These are phyloP conservation scores for Hexamita inflata DNA, from an alignment of 208 protist species.

Conservation along the genomic window DNA sequence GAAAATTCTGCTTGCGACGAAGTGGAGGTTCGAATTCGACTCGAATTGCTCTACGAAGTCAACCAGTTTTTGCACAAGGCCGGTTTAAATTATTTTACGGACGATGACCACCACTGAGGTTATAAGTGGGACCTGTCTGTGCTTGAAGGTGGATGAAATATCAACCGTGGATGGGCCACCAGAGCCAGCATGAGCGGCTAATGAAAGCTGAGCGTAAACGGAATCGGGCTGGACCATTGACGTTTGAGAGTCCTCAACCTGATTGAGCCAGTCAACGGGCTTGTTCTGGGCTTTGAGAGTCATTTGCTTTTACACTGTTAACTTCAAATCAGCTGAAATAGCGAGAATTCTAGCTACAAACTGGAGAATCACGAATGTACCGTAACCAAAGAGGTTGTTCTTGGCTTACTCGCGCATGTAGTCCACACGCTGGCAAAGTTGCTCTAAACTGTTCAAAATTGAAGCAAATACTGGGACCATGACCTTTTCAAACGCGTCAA, in stretches of 20 bases:
- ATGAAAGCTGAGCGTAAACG: neutral
- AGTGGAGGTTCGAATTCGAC: slow-evolving; percentile 14
- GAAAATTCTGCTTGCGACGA: neutral
- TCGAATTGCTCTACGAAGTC: neutral
- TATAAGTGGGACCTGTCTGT: neutral
- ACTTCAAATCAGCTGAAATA: slow-evolving; percentile 16
- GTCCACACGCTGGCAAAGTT: neutral
- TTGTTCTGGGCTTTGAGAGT: too few relatives aligned
- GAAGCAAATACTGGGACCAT: neutral
- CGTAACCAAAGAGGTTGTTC: neutral
- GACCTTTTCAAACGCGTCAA: neutral
- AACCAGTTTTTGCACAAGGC: neutral
- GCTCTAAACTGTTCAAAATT: neutral
- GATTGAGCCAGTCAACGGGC: too few relatives aligned
- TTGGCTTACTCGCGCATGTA: neutral
- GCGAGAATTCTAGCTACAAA: slow-evolving; percentile 18
- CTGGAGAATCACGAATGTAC: neutral
- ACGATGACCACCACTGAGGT: neutral
- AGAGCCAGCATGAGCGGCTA: neutral
- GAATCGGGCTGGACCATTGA: too few relatives aligned
- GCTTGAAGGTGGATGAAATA: neutral
- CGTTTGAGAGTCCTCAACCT: too few relatives aligned
- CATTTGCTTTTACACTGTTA: too few relatives aligned
- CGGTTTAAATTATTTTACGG: neutral
- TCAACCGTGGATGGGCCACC: neutral